Evolutionary conservation across 208 protist genomes (phyloP), one percentile per base, ranked within the genome.

Genomic region (Leishmania mexicana): DNA sequence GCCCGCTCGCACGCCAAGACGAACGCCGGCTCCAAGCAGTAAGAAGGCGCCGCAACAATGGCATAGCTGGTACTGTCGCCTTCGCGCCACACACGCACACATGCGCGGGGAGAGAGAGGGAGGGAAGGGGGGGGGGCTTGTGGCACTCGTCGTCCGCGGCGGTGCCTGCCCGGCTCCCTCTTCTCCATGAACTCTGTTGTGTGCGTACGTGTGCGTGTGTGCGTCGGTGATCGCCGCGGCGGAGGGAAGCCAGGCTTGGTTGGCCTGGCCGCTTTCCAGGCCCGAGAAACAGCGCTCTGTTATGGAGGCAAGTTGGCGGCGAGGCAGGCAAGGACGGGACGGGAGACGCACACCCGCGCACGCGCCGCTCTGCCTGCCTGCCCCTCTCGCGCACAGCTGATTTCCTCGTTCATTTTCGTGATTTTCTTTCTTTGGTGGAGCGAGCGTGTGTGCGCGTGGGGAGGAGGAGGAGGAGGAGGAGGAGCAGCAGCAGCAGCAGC

Each of bases 1-100:
- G 89, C 93, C 35, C 92, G 93, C 84, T 90, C 85, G 3, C 94
- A 97, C 88, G 93, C 93, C 85, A 92, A 93, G 87, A 96, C 88
- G 75, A 96, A 96, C 87, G 89, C 94, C 64, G 88, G 89, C 76
- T 76, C 89, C 83, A 94, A 96, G 90, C 92, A 92, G 87, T 76
- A 42, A 24, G n/a, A 51, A 53, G 72, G 31, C 24, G 67, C 67
- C 19, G 67, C 67, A 21, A 28, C 40, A 47, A 57, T 47, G 42
- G n/a, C 28, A 75, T 57, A 28, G 31, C 31, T 28, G 53, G 17
- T 73, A 13, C 35, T 31, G 49, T 74, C 67, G 28, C 67, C 8
- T 42, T 31, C 47, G 38, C 11, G 67, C 40, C 67, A n/a, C 70
- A 75, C 70, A 31, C 19, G 21, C 68, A 73, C 40, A 45, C 42